Base-by-base conservation (phyloP, 306 rosid genomes). In the Sechiopsis laciniata region DNA sequence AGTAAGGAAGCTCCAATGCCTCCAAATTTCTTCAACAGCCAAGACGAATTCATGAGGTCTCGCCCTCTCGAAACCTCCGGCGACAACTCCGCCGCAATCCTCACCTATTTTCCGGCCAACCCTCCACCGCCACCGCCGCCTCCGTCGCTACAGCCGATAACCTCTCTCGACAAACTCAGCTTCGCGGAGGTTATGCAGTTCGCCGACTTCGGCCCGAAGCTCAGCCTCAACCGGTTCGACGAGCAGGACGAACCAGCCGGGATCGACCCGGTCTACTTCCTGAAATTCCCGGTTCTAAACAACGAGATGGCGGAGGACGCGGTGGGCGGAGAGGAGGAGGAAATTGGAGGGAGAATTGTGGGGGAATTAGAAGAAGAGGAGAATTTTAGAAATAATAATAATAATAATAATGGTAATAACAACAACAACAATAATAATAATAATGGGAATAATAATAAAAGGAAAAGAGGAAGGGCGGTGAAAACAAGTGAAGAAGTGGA, bases 171-270 rank as follows among this genome's bases (percentile, higher is more conserved):
- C 54, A 91, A 88, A 37, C 72, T 90, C 60, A 90, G 88, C 77
- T 90, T 92, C 40, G 92, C 92, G 2, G 97, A 92, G 48, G 96
- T 90, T 79, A 89, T 92, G 97, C 95, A 92, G 83, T 92, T 92
- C 50, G 92, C 97, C 6, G 97, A 91, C 82, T 91, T 91, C 15
- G 97, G 97, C 16, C 96, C 96, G 20, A 91, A 91, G 60, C 46
- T 91, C 54, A 90, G 86, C 42, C 76, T 92, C 19, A 88, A 88
- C 51, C 48, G 72, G n/a, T 58, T 58, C 64, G 64, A 67, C 37
- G 55, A 67, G 6, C 11, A 71, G 12, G 50, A 16, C 24, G 84
- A 79, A 11, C 62, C 87, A 0, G 10, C 75, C 2, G 94, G 80
- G 13, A 81, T 89, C 3, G 97, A 92, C 71, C 92, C 96, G 7